Percentiles rank a stretch among this genome's conserved stretches.
These are phyloP conservation scores for Salvia hispanica DNA, from an alignment of 257 asterid genomes.

Conservation along the genomic window DNA sequence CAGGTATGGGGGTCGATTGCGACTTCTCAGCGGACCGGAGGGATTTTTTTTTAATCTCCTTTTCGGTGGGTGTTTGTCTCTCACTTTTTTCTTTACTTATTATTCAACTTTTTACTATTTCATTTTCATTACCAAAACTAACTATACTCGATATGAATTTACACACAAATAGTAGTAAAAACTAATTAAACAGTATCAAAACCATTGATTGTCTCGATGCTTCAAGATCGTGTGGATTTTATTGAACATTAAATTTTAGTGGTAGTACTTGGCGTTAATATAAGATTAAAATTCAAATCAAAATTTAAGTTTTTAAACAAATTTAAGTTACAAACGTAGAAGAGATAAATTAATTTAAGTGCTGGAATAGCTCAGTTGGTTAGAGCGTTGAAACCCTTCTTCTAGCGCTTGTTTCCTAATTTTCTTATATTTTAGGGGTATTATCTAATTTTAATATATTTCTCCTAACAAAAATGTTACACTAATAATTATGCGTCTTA, in stretches of 20 bases:
- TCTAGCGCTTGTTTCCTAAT: constrained; percentile 32
- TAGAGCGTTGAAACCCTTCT: constrained; percentile 70
- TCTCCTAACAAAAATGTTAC: too few relatives aligned
- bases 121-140: not conserved
- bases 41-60: constrained; percentile 22
- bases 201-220: not conserved
- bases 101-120: not conserved
- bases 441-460: too few relatives aligned
- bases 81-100: constrained; percentile 17
- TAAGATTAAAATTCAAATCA: too few relatives aligned
- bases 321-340: too few relatives aligned
- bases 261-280: not conserved
- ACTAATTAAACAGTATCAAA: too few relatives aligned
- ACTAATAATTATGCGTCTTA: too few relatives aligned
- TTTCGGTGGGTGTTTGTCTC: constrained; percentile 34
- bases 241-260: not conserved
- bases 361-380: constrained; percentile 97
- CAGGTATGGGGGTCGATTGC: constrained; percentile 15
- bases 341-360: too few relatives aligned
- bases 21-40: constrained; percentile 31
- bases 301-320: too few relatives aligned
- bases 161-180: too few relatives aligned
- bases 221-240: not conserved
- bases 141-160: not conserved
- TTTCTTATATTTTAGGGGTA: too few relatives aligned